phyloP scores from a whole-genome alignment of 805 yeast species.

The Wickerhamia fluorescens region DNA sequence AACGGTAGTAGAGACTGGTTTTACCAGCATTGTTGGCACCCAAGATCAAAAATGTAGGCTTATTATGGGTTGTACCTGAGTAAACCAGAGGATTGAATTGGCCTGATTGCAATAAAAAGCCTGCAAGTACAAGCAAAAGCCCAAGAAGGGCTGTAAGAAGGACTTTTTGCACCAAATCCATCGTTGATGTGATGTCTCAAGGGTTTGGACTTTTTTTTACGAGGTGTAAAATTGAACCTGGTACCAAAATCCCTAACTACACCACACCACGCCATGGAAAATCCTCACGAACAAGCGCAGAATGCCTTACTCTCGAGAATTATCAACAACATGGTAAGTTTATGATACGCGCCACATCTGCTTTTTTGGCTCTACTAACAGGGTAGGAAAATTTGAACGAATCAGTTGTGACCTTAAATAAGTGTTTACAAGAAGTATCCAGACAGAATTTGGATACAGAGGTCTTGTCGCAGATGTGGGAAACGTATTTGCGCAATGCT shows the following conservation, averaged over 20 bases:
- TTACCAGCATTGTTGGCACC: conserved; percentile 67
- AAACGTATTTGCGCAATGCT: conserved; percentile 62
- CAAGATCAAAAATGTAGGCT: conserved; percentile 54
- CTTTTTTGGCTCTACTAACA: too few relatives aligned
- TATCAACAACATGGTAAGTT: conserved; percentile 65
- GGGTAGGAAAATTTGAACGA: conserved; percentile 66
- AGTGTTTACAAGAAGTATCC: conserved; percentile 54
- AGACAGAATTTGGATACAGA: conserved; percentile 63
- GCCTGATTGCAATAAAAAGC: conserved; percentile 18
- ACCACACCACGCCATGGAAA: conserved; percentile 49
- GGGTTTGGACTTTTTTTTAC: too few relatives aligned
- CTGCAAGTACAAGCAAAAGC: conserved; percentile 14
- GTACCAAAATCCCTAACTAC: conserved; percentile 3
- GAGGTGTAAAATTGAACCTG: too few relatives aligned
- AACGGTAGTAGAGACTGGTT: conserved; percentile 44
- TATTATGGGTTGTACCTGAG: conserved; percentile 11
- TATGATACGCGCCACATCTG: too few relatives aligned
- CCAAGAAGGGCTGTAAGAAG: conserved; percentile 22
- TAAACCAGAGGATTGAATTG: conserved; percentile 2
- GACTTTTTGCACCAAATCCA: conserved; percentile 23
- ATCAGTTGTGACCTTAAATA: conserved; percentile 58
- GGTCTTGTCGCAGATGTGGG: conserved; percentile 72
- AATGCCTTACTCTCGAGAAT: conserved; percentile 69
- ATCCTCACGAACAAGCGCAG: conserved; percentile 81
- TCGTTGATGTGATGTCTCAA: conserved; percentile 6